Evolutionary conservation across 495 filamentous ascomycete species (phyloP), one percentile per base, ranked within the genome.

Genomic region (Pyrenula massariospora): DNA sequence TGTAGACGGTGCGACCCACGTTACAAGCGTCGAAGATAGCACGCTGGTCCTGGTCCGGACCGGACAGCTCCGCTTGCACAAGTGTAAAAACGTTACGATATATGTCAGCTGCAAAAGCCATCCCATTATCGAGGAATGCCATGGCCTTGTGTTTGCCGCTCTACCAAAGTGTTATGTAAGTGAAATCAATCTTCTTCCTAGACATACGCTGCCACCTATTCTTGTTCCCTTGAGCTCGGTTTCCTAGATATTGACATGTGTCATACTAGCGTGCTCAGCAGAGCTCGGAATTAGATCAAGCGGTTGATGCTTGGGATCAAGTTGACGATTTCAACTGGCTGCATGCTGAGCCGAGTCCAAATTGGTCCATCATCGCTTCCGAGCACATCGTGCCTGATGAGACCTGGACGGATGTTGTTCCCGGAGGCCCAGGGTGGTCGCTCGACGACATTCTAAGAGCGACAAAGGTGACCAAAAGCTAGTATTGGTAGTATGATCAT

Each of bases 241-340:
- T 12, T n/a, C 50, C 0, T 52, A 77, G 68, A 65, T 70, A 11
- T 58, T 75, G n/a, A n/a, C n/a, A n/a, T n/a, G n/a, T n/a, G n/a
- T n/a, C n/a, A n/a, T n/a, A n/a, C n/a, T n/a, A n/a, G n/a, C n/a
- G n/a, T n/a, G n/a, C n/a, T n/a, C n/a, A n/a, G n/a, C n/a, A n/a
- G n/a, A n/a, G n/a, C n/a, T n/a, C n/a, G n/a, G n/a, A n/a, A n/a
- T n/a, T n/a, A n/a, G n/a, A n/a, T 61, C 11, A 67, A 73, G 22
- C 56, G 61, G 59, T 68, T 56, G 91, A 93, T 67, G 75, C 84
- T 57, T 98, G 89, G 87, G 81, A 88, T 62, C 82, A 94, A 63
- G 85, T 98, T 12, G 88, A 96, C 63, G 93, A 98, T 63, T 98
- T 98, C 75, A 93, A 95, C 68, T 97, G 94, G 94, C 77, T 96